phyloP scores from a whole-genome alignment of 2,329 filamentous ascomycete genomes.

The Fusarium armeniacum region DNA sequence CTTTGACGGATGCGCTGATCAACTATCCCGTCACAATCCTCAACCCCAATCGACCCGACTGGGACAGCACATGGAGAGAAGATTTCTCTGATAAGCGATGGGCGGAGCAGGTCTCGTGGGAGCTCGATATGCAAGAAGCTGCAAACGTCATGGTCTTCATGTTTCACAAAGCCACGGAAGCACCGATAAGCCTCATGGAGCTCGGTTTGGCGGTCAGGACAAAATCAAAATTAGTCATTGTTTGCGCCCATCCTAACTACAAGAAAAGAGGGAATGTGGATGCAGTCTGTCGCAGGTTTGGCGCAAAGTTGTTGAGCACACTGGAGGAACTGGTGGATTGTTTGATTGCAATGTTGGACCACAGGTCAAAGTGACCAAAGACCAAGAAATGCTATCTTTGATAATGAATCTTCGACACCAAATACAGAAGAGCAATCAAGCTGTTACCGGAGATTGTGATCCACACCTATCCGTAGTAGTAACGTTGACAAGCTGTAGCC shows the following conservation, averaged over 20 bases:
- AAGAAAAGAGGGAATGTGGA: slow-evolving; percentile 73
- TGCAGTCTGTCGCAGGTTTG: slow-evolving; percentile 66
- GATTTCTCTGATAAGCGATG: slow-evolving; percentile 63
- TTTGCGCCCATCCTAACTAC: slow-evolving; percentile 67
- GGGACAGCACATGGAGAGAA: slow-evolving; percentile 68
- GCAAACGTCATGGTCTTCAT: slow-evolving; percentile 70
- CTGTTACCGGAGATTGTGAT: background rate
- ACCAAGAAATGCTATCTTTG: background rate
- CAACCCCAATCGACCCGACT: slow-evolving; percentile 69
- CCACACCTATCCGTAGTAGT: background rate
- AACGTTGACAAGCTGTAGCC: background rate
- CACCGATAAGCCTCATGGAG: slow-evolving; percentile 72
- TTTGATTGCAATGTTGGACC: slow-evolving; percentile 47
- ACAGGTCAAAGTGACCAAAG: background rate
- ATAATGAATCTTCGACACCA: too few relatives aligned
- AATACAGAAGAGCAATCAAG: background rate
- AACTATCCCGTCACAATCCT: slow-evolving; percentile 66
- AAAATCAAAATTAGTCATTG: slow-evolving; percentile 67
- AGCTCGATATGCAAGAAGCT: slow-evolving; percentile 68
- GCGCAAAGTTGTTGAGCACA: slow-evolving; percentile 59
- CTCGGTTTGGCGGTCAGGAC: slow-evolving; percentile 66
- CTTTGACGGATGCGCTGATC: slow-evolving; percentile 58
- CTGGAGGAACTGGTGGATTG: slow-evolving; percentile 58
- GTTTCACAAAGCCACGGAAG: slow-evolving; percentile 66
- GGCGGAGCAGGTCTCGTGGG: slow-evolving; percentile 71